Evolutionary conservation across 345 rosid genomes (phyloP).

Genomic region (Ceriops tagal): DNA sequence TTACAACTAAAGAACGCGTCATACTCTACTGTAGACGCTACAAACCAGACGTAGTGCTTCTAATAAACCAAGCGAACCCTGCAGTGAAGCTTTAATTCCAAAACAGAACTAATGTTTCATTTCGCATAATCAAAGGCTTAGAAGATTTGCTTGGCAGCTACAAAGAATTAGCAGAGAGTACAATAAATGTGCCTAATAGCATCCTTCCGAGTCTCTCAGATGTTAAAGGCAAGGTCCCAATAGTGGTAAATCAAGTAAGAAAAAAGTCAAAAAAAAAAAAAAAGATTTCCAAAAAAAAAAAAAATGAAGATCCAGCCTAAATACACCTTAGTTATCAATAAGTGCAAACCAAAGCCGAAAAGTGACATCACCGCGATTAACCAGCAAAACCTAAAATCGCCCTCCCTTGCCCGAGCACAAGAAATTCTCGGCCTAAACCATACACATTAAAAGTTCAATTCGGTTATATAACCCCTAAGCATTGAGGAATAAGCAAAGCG

Average conservation of each 20-base stretch:
- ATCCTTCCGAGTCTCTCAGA: not conserved
- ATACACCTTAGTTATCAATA: not conserved
- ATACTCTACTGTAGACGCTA: no score
- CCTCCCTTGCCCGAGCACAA: no score
- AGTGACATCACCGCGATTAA: not conserved
- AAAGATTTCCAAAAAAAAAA: not conserved
- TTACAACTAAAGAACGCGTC: no score
- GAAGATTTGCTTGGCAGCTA: not conserved
- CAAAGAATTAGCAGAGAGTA: not conserved
- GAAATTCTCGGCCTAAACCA: no score
- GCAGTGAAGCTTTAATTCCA: no score
- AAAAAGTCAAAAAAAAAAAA: not conserved
- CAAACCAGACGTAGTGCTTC: no score
- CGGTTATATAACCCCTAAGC: no score
- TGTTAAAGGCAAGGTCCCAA: not conserved
- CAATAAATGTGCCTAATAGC: not conserved
- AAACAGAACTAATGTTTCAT: no score
- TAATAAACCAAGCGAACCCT: no score
- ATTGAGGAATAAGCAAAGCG: not conserved
- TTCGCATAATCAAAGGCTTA: not conserved
- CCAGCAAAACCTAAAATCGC: constrained; percentile 1
- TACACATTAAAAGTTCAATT: no score
- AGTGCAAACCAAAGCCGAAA: not conserved
- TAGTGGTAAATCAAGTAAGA: not conserved
- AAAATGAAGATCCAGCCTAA: not conserved